Conservation (phyloP, 352 stramenopile species). For the Globisporangium camurandrum region DNA sequence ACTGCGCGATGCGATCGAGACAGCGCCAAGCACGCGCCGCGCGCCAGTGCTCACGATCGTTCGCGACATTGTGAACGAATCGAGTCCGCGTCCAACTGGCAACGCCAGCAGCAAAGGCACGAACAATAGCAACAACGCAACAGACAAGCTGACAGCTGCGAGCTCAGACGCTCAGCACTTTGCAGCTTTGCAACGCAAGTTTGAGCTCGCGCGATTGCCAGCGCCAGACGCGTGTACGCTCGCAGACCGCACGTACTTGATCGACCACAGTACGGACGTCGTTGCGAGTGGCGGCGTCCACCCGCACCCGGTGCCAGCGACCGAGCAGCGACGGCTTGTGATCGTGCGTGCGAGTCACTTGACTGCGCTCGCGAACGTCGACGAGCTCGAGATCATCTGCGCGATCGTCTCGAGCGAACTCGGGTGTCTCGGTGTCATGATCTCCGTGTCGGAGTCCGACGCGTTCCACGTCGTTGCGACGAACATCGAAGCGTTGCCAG, state of each 20-base stretch:
- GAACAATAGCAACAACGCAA: background rate
- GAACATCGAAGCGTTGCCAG: slow-evolving; percentile 8
- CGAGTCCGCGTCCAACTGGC: too few species aligned
- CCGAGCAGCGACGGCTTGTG: slow-evolving; percentile 5
- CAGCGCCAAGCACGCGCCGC: slow-evolving; percentile 2
- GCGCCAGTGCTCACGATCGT: slow-evolving; percentile 23
- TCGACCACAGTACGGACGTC: slow-evolving; percentile 7
- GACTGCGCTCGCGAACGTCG: background rate
- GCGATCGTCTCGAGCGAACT: slow-evolving; percentile 9
- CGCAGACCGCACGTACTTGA: slow-evolving; percentile 11
- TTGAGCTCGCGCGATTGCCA: background rate
- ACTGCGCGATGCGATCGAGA: slow-evolving; percentile 14
- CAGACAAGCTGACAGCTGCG: background rate
- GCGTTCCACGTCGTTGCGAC: slow-evolving; percentile 10
- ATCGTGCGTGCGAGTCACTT: slow-evolving; percentile 8
- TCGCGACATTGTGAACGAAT: slow-evolving; percentile 15
- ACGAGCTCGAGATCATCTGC: slow-evolving; percentile 15
- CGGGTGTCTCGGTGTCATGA: slow-evolving; percentile 6
- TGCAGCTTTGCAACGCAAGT: background rate
- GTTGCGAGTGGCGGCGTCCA: background rate
- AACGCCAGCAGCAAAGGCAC: too few species aligned
- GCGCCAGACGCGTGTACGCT: slow-evolving; percentile 9
- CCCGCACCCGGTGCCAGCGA: slow-evolving; percentile 1
- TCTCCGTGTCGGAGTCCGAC: slow-evolving; percentile 9
- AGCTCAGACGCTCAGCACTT: slow-evolving; percentile 10